Evolutionary conservation across 139 green algal species (phyloP), one percentile per base, ranked within the genome.

Genomic region (Chlorella sorokiniana): DNA sequence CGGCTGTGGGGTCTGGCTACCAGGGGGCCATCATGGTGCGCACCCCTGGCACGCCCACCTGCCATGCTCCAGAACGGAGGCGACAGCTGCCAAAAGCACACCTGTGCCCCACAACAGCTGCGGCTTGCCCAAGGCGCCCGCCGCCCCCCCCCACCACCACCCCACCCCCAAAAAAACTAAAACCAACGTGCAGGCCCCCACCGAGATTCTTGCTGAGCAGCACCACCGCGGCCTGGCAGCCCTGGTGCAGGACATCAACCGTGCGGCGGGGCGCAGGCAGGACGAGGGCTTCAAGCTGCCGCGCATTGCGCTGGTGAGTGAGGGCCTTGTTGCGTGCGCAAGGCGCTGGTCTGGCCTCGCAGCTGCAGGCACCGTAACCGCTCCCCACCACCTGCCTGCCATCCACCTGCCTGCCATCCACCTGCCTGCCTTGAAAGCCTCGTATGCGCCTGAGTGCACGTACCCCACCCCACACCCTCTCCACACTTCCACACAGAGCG

Each of bases 131-230:
- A 11, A 11, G 16, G 48, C 48, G 48, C 48, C 48, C 11, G 14
- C 11, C 48, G 16, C 48, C 23, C 23, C n/a, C 6, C 56, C 23
- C 56, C 56, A 33, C 16, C 56, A 16, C 56, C 56, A 16, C 16
- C n/a, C 18, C 22, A 6, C 56, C 56, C 56, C 18, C 56, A n/a
- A n/a, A n/a, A n/a, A n/a, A n/a, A n/a, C n/a, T n/a, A n/a, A n/a
- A n/a, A n/a, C n/a, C n/a, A n/a, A n/a, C n/a, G n/a, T 22, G 11
- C 63, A 69, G 63, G 94, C 89, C 0, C 96, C 96, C 48, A 98
- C 95, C n/a, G 95, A 97, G 86, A 90, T 98, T 7, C 86, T 98
- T 51, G 91, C 92, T 16, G 64, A 89, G 44, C 94, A 97, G 86
- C 93, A 95, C 69, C 74, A 86, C 29, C 41, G 20, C 41, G 89